phyloP scores from a whole-genome alignment of 1,284 basidiomycete species.

The Thelephora terrestris region DNA sequence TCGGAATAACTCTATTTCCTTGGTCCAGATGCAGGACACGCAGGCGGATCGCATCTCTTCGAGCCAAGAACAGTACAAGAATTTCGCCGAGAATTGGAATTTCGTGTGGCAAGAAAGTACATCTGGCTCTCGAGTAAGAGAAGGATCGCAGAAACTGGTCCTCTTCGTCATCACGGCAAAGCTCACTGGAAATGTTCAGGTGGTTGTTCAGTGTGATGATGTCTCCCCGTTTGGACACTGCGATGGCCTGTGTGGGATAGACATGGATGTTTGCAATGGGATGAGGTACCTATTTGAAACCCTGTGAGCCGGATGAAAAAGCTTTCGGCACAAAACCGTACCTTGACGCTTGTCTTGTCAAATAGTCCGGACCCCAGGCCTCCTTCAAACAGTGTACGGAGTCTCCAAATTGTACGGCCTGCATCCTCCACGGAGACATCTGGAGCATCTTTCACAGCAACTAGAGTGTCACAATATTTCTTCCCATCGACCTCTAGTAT shows the following conservation, averaged over 20 bases:
- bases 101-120: constrained; percentile 31
- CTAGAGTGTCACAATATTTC: constrained; percentile 44
- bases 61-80: not conserved
- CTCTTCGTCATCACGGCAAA: constrained; percentile 20
- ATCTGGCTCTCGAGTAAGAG: constrained; percentile 32
- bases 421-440: constrained; percentile 30
- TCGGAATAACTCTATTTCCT: constrained; percentile 3
- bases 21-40: constrained; percentile 9
- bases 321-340: constrained; percentile 20
- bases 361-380: not conserved
- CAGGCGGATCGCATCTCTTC: constrained; percentile 6
- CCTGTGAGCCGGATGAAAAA: not conserved
- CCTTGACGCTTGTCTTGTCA: constrained; percentile 28
- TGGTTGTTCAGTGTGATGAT: constrained; percentile 35
- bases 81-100: constrained; percentile 18
- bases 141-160: constrained; percentile 31
- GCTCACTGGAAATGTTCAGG: constrained; percentile 29
- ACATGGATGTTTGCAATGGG: constrained; percentile 32
- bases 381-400: not conserved
- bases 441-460: constrained; percentile 37
- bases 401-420: constrained; percentile 43
- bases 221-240: constrained; percentile 35
- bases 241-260: constrained; percentile 33
- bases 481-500: constrained; percentile 24
- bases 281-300: constrained; percentile 31